Conservation (phyloP, 2,329 filamentous ascomycete species). For the Sclerotinia nivalis region DNA sequence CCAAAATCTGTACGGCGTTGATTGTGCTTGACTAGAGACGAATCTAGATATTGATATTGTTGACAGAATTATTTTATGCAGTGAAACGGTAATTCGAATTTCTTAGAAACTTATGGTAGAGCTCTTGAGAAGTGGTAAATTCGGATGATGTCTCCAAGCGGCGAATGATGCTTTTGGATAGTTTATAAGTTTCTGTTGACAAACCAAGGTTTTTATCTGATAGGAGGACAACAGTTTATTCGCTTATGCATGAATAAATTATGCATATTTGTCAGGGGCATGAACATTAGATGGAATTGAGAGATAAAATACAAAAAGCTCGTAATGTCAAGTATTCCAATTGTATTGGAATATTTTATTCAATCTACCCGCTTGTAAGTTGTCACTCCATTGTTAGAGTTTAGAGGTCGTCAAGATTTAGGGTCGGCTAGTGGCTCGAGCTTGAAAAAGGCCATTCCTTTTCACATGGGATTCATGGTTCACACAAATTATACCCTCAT, state of each 20-base stretch:
- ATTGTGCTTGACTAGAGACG: background rate
- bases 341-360: background rate
- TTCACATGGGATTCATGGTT: background rate
- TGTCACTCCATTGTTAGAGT: background rate
- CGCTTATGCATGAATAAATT: constrained; percentile 19
- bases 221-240: constrained; percentile 10
- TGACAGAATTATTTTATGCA: constrained; percentile 1
- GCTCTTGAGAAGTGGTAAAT: constrained; percentile 7
- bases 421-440: background rate
- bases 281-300: background rate
- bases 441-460: background rate
- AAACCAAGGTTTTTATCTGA: constrained; percentile 1
- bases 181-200: background rate
- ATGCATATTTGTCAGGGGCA: constrained; percentile 15
- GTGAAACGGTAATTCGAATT: background rate
- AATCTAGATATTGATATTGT: background rate
- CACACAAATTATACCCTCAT: background rate
- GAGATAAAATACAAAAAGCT: background rate
- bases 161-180: constrained; percentile 18
- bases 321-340: background rate
- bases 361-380: background rate
- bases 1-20: background rate
- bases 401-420: background rate
- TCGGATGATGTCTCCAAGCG: constrained; percentile 5
- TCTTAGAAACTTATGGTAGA: background rate